phyloP scores from a whole-genome alignment of 208 protist species.

The Endotrypanum monterogeii region DNA sequence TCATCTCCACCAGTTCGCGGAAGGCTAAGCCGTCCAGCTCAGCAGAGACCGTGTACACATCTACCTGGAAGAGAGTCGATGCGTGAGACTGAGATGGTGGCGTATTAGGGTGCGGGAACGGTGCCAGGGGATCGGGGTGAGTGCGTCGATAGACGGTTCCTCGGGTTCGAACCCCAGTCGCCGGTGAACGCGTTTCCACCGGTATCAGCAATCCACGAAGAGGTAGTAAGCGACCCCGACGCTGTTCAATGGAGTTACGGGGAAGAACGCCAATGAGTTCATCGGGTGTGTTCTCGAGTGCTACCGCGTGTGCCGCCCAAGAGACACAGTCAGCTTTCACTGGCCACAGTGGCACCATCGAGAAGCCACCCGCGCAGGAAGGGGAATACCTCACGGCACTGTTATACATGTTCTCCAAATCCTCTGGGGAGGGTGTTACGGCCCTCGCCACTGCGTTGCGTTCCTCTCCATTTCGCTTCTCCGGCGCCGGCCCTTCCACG shows the following conservation, averaged over 20 bases:
- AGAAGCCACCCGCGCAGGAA: constrained; percentile 12
- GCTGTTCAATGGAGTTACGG: constrained; percentile 19
- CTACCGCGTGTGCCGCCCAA: constrained; percentile 6
- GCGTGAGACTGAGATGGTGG: background rate
- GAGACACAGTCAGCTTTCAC: background rate
- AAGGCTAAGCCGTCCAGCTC: constrained; percentile 38
- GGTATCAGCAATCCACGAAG: constrained; percentile 4
- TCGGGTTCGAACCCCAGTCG: background rate
- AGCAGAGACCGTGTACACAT: constrained; percentile 47
- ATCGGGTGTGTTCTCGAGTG: constrained; percentile 11
- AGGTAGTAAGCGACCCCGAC: constrained; percentile 27
- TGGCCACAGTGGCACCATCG: constrained; percentile 7
- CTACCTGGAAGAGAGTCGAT: constrained; percentile 4
- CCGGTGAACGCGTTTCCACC: background rate
- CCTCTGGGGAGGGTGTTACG: background rate
- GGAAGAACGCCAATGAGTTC: constrained; percentile 28
- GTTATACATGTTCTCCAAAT: constrained; percentile 18
- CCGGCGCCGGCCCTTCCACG: background rate
- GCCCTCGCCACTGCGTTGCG: background rate
- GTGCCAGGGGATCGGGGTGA: too few relatives aligned
- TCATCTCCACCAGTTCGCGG: constrained; percentile 27
- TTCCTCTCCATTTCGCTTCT: background rate
- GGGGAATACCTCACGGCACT: constrained; percentile 22
- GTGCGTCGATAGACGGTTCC: background rate
- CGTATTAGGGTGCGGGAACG: background rate